Base-by-base conservation (phyloP, 306 rosid species). In the Biancaea sappan region DNA sequence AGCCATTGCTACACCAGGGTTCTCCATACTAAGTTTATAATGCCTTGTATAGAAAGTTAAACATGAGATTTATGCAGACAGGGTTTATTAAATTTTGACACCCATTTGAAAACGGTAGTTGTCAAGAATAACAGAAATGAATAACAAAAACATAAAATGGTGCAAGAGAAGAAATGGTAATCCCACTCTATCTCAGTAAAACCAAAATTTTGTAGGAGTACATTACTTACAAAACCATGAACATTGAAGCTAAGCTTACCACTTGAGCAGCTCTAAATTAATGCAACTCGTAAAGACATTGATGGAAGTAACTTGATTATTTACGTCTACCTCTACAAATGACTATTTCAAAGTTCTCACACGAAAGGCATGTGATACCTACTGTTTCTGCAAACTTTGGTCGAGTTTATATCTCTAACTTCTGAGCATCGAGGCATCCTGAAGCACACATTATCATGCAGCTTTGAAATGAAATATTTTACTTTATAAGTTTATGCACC, bases 401-500 rank as follows among this genome's bases (percentile, higher is more conserved):
- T 57, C 12, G 34, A 25, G 57, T 72, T 66, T 38, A 46, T 56
- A 26, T 35, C 54, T 82, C 69, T 37, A 65, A 72, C 46, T 16
- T 59, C 43, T 32, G 66, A 59, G 66, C 46, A 32, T 31, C 15
- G 43, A 31, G 22, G 29, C 48, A 32, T 31, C 26, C 44, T 6
- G n/a, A 28, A 78, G 77, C 69, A 62, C 35, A 51, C 44, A 60
- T 44, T 24, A 63, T 57, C 62, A 18, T 58, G 71, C 58, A 83
- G 70, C 76, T 56, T 29, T 19, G 31, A 35, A 32, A 66, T 75
- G 40, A 76, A 61, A 43, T 51, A 59, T 58, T 71, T 26, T 56
- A 65, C 74, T 28, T 50, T 3, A 25, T 5, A 67, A 21, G 41
- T 25, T 82, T 77, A 91, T 59, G 85, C 76, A 67, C 51, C 43